These are phyloP conservation scores for Xerocomus cyaneibrunnescens DNA, from an alignment of 1,284 basidiomycete species.

Conservation along the genomic window DNA sequence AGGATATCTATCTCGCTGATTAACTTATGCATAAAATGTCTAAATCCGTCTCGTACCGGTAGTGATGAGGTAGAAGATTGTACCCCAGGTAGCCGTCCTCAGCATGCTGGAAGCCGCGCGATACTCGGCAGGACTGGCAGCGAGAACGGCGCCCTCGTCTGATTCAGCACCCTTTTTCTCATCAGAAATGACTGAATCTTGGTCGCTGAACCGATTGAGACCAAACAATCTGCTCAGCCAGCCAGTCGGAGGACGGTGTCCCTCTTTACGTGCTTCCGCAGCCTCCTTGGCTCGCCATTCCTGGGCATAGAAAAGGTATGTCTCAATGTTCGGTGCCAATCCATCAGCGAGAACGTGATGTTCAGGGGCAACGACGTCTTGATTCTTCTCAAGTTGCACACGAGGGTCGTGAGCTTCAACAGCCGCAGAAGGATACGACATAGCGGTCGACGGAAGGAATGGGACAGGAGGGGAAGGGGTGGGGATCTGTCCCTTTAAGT, in stretches of 20 bases:
- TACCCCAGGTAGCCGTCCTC: slow-evolving; percentile 34
- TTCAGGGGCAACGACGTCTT: slow-evolving; percentile 17
- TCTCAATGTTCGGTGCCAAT: slow-evolving; percentile 30
- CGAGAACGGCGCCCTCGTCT: slow-evolving; percentile 15
- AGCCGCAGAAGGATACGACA: slow-evolving; percentile 22
- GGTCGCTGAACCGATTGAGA: slow-evolving; percentile 13
- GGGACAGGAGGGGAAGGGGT: neutral
- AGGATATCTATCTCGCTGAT: slow-evolving; percentile 48
- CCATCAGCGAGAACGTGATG: slow-evolving; percentile 23
- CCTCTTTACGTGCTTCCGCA: slow-evolving; percentile 38
- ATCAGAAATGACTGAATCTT: slow-evolving; percentile 10
- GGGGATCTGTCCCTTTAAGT: slow-evolving; percentile 14
- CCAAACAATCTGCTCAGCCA: slow-evolving; percentile 26
- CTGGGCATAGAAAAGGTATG: slow-evolving; percentile 31
- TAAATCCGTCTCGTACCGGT: slow-evolving; percentile 22
- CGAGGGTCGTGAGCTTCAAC: slow-evolving; percentile 22
- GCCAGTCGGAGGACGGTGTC: slow-evolving; percentile 21
- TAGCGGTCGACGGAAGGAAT: slow-evolving; percentile 2
- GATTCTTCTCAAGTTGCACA: slow-evolving; percentile 5
- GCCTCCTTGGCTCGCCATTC: slow-evolving; percentile 32
- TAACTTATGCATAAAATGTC: neutral
- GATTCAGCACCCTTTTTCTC: slow-evolving; percentile 24
- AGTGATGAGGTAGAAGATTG: slow-evolving; percentile 29
- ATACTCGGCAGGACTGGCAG: slow-evolving; percentile 21
- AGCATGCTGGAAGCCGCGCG: slow-evolving; percentile 33